Conservation (phyloP, 139 green algal species). For the Trebouxia sp. region DNA sequence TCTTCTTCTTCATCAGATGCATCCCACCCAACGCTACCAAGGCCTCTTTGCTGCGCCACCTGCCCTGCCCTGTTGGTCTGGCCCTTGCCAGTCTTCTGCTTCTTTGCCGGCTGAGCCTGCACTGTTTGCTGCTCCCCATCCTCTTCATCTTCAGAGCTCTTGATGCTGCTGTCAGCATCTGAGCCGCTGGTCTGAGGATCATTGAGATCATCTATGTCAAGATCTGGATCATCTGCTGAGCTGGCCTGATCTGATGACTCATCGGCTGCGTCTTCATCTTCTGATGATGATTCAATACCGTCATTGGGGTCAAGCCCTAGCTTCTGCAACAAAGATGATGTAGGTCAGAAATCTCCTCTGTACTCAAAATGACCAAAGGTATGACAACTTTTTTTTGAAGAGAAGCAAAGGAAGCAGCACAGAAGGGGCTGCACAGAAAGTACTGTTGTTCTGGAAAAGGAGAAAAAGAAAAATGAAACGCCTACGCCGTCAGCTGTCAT, state of each 20-base stretch:
- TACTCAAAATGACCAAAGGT: too few species aligned
- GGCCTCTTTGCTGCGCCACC: not conserved
- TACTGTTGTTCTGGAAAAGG: too few species aligned
- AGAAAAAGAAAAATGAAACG: too few species aligned
- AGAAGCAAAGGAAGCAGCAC: too few species aligned
- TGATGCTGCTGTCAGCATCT: not conserved
- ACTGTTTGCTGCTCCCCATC: not conserved
- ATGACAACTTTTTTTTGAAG: too few species aligned
- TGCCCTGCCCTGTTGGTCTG: too few species aligned
- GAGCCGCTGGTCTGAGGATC: constrained; percentile 3
- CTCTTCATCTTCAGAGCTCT: not conserved
- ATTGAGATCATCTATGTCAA: constrained; percentile 22
- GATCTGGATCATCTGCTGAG: constrained; percentile 20
- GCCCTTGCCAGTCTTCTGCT: not conserved
- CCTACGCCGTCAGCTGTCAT: too few species aligned
- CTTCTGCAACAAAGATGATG: not conserved
- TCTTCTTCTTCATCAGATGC: constrained; percentile 23
- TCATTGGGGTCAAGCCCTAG: not conserved
- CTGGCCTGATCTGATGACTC: not conserved
- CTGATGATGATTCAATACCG: not conserved
- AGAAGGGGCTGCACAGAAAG: too few species aligned
- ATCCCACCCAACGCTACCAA: constrained; percentile 10
- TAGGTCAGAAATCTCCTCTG: not conserved
- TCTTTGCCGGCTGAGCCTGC: not conserved
- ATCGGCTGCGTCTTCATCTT: not conserved